Base-by-base conservation (phyloP, 768 basidiomycete genomes). In the Mycena venus region DNA sequence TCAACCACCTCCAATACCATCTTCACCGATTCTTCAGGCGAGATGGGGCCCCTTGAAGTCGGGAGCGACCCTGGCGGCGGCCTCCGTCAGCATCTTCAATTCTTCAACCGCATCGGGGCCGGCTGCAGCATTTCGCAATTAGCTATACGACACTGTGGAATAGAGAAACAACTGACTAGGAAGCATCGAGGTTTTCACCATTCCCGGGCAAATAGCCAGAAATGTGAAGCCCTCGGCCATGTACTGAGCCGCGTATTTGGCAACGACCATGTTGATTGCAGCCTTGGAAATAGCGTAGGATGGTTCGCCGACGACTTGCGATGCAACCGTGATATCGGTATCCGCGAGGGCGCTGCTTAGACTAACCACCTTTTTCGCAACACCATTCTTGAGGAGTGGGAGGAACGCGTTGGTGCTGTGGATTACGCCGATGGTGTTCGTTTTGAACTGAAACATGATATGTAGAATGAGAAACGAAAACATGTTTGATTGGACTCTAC, bases 271-370 rank as follows among this genome's bases (percentile, higher is more conserved):
- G 68, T 86, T 84, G 7, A 84, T 51, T 8, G 83, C 86, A 2
- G 83, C 82, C 78, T 88, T 87, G 69, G 85, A 81, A 25, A 84
- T 79, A 23, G 78, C 68, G 77, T 87, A 88, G 14, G 84, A 70
- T 4, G 73, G 71, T 29, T 36, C 12, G 21, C 10, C 47, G 27
- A 38, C 23, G 36, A 73, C 63, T 19, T 72, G 80, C n/a, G 71
- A 6, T 7, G 10, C 19, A 11, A 83, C 49, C 10, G 77, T 79
- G 31, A 82, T 31, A 2, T 82, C 83, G 2, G 72, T 58, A 73
- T 84, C 84, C 11, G 70, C 84, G 17, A 83, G 32, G 32, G 80
- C 84, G 32, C 76, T 78, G 68, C 74, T 78, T 72, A 87, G 68
- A 4, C 80, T 77, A 75, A 85, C 73, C 47, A 87, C 83, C 72